A percentile compares a stretch with the other conserved stretches of the same genome.
These are phyloP conservation scores for Endocalyx cinctus DNA, from an alignment of 2,329 filamentous ascomycete genomes.

Conservation along the genomic window DNA sequence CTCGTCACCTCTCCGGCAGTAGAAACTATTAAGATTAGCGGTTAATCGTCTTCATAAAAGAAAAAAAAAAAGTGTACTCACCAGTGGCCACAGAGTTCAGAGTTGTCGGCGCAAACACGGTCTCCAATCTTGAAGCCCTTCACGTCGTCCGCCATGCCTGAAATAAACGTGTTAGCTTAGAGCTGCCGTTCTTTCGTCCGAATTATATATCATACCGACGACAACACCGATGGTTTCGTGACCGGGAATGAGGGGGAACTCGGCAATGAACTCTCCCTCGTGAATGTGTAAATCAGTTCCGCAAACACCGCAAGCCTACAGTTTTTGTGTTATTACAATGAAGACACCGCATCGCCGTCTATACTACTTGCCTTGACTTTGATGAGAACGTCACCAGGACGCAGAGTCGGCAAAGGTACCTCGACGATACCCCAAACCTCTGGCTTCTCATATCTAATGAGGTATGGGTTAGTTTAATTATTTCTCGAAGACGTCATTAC, in stretches of 20 bases:
- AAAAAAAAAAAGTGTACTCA: constrained; percentile 8
- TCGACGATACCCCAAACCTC: constrained; percentile 57
- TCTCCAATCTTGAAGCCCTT: constrained; percentile 58
- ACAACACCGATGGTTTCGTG: constrained; percentile 66
- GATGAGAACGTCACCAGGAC: constrained; percentile 57
- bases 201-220: constrained; percentile 40
- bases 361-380: constrained; percentile 54
- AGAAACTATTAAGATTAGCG: constrained; percentile 41
- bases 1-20: constrained; percentile 64
- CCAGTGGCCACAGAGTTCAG: constrained; percentile 65
- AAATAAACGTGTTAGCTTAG: neutral
- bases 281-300: constrained; percentile 52
- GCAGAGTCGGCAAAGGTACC: constrained; percentile 56
- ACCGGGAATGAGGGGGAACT: constrained; percentile 63
- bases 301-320: constrained; percentile 28
- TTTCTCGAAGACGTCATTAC: neutral
- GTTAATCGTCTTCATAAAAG: constrained; percentile 10
- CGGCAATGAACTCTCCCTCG: constrained; percentile 61
- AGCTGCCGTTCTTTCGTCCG: neutral
- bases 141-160: constrained; percentile 42
- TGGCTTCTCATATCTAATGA: constrained; percentile 55
- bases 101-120: constrained; percentile 60
- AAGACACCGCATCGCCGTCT: neutral
- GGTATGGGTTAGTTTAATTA: no score
- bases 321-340: constrained; percentile 13